These are phyloP conservation scores for Lyophyllum atratum DNA, from an alignment of 768 basidiomycete species.

Conservation along the genomic window DNA sequence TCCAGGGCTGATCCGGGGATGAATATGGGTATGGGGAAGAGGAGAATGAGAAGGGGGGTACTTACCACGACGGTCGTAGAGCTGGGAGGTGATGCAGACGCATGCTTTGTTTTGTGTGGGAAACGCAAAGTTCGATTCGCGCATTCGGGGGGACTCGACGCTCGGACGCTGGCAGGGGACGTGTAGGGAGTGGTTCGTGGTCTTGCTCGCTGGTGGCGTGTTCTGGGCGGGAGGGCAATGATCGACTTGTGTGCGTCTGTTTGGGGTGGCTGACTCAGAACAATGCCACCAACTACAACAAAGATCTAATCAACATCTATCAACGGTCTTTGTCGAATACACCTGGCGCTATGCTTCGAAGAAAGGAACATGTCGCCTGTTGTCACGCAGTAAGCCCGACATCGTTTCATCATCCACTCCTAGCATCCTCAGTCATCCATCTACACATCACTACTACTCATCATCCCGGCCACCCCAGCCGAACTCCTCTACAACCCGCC, in stretches of 20 bases:
- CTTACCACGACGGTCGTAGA: constrained; percentile 91
- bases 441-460: too few species aligned
- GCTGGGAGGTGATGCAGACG: constrained; percentile 90
- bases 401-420: too few species aligned
- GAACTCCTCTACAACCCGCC: too few species aligned
- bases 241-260: background rate
- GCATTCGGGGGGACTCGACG: constrained; percentile 49
- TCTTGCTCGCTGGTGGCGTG: background rate
- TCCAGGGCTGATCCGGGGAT: constrained; percentile 57
- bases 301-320: too few species aligned
- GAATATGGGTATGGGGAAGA: constrained; percentile 5
- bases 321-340: too few species aligned
- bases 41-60: background rate
- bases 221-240: background rate
- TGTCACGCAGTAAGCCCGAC: too few species aligned
- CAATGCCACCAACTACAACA: too few species aligned
- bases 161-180: background rate
- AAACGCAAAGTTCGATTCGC: constrained; percentile 94
- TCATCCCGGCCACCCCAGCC: too few species aligned
- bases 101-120: constrained; percentile 94
- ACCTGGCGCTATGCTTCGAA: too few species aligned
- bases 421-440: too few species aligned
- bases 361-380: too few species aligned
- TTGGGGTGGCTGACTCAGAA: background rate
- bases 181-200: background rate